Base-by-base conservation (phyloP, 2,329 filamentous ascomycete genomes). In the Penicillium sp. region DNA sequence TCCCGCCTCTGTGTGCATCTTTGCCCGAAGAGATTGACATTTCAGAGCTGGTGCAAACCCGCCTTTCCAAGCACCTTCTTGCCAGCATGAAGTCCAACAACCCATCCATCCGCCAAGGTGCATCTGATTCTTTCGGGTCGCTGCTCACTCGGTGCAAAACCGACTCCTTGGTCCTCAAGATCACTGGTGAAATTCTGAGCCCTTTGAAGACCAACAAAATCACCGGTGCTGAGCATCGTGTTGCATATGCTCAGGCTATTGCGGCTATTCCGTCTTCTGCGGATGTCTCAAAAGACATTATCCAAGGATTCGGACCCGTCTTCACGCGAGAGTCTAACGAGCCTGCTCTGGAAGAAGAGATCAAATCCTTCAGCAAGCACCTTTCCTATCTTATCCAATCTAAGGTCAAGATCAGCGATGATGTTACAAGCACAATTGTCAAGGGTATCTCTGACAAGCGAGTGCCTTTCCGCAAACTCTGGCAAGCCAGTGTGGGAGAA, bases 31-130 rank as follows among this genome's bases (percentile, higher is more conserved):
- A 79, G 5, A 81, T 94, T 63, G 93, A 99, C 66, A 80, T 97
- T 16, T 93, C 93, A 8, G 83, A 86, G 36, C 77, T 89, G 4
- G 79, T 97, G 16, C 81, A 83, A 49, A 79, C 81, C 24, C 89
- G 89, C 57, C 80, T 99, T 34, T 74, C 95, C 36, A 97, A 96
- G 72, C 91, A 92, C 5, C 78, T 99, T 11, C 76, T 97, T n/a
- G 87, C 91, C 39, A 96, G 92, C 69, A 81, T 92, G 72, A 97
- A 96, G 73, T 97, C 94, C 1, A 92, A 89, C 67, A 97, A 96
- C 71, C 78, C 84, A 13, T 75, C 75, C 2, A 91, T 97, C 58
- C 87, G 93, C 52, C 83, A 83, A 58, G 92, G 91, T 22, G 89
- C 90, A 8, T 76, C 92, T 21, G 80, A 82, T 38, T 89, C 89